Evolutionary conservation across 805 yeast species (phyloP).

Genomic region (Blastobotrys peoriensis): DNA sequence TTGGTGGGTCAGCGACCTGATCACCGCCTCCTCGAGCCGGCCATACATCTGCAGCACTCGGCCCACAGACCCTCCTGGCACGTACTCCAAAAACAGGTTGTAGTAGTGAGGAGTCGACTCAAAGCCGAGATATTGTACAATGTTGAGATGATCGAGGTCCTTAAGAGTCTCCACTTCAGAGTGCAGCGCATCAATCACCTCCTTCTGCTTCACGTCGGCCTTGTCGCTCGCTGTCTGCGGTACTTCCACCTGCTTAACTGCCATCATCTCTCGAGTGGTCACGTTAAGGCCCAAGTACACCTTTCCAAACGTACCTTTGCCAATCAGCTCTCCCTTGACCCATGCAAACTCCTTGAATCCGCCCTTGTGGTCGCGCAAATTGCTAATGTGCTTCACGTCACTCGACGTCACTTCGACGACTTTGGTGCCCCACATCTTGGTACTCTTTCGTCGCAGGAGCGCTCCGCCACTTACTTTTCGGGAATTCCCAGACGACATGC

Average conservation of each 20-base stretch:
- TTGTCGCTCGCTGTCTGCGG: constrained; percentile 37
- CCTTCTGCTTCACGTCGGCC: constrained; percentile 34
- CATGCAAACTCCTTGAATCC: constrained; percentile 84
- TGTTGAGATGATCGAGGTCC: constrained; percentile 87
- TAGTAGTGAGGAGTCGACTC: constrained; percentile 67
- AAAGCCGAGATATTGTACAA: constrained; percentile 94
- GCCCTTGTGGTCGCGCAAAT: constrained; percentile 58
- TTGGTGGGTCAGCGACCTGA: constrained; percentile 69
- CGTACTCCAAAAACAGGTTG: constrained; percentile 88
- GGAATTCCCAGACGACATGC: constrained; percentile 23
- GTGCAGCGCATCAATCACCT: constrained; percentile 72
- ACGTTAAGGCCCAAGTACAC: constrained; percentile 89
- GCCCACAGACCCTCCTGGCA: constrained; percentile 96
- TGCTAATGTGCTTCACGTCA: constrained; percentile 60
- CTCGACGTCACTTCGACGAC: constrained; percentile 84
- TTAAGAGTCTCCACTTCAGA: constrained; percentile 92
- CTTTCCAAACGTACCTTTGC: constrained; percentile 93
- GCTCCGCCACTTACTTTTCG: constrained; percentile 16
- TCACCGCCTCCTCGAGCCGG: constrained; percentile 70
- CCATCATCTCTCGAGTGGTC: constrained; percentile 97
- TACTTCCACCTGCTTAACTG: constrained; percentile 88
- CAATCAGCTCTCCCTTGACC: constrained; percentile 96
- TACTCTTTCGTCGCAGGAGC: constrained; percentile 65
- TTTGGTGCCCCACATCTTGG: constrained; percentile 96
- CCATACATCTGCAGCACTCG: constrained; percentile 79